phyloP scores from a whole-genome alignment of 495 filamentous ascomycete genomes.

The Lichina pygmaea region DNA sequence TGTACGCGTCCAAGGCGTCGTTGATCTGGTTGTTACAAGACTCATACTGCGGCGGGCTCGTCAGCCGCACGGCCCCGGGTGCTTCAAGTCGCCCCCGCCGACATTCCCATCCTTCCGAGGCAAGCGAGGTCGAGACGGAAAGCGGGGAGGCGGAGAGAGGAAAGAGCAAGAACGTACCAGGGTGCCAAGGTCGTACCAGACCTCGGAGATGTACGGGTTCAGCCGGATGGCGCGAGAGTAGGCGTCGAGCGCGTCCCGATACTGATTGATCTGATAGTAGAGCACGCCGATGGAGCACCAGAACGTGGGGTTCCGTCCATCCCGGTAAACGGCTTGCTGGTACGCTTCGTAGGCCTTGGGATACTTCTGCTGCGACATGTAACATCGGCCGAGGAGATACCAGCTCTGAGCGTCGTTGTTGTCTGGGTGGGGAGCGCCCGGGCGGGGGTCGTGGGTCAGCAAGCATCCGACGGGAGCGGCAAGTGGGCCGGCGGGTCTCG shows the following conservation, averaged over 20 bases:
- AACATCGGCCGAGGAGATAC: constrained; percentile 93
- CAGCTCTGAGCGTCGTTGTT: constrained; percentile 91
- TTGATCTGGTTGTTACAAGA: constrained; percentile 97
- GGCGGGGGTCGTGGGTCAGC: not conserved
- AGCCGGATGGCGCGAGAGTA: constrained; percentile 94
- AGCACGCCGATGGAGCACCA: constrained; percentile 99
- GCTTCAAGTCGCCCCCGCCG: constrained; percentile 3
- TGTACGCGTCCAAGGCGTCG: constrained; percentile 88
- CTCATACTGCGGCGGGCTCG: constrained; percentile 39
- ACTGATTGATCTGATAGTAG: constrained; percentile 99
- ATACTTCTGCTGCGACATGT: constrained; percentile 98
- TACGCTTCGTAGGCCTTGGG: constrained; percentile 98
- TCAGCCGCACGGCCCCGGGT: constrained; percentile 1
- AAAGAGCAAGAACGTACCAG: constrained; percentile 32
- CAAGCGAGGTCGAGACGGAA: not conserved
- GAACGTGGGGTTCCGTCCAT: constrained; percentile 95
- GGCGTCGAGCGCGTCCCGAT: constrained; percentile 91
- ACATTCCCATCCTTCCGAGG: not conserved
- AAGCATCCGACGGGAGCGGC: too few relatives aligned
- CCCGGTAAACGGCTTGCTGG: constrained; percentile 94
- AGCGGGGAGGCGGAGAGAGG: constrained; percentile 1
- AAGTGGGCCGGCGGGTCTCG: too few relatives aligned
- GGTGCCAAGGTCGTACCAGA: constrained; percentile 97
- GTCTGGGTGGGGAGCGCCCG: constrained; percentile 24
- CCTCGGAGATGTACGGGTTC: constrained; percentile 96